Evolutionary conservation across 345 rosid species (phyloP).

Genomic region (Arabidopsis arenosa): DNA sequence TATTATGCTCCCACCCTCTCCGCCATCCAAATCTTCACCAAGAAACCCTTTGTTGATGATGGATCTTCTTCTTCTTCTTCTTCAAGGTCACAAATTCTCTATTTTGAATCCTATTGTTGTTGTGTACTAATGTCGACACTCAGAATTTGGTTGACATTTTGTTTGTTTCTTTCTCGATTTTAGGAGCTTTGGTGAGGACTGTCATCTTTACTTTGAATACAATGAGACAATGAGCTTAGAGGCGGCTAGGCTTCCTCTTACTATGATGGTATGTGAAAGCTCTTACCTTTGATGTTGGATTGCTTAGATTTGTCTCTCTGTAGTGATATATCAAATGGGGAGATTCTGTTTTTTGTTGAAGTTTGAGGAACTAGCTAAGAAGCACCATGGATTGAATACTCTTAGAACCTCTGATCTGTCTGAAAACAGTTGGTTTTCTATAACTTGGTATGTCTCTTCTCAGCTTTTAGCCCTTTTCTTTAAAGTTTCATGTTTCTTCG

Average conservation of each 20-base stretch:
- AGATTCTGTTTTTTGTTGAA: neutral
- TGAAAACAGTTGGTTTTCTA: conserved; percentile 14
- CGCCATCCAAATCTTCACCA: conserved; percentile 32
- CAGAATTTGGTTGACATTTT: neutral
- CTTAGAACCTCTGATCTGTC: conserved; percentile 29
- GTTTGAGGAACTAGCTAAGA: conserved; percentile 5
- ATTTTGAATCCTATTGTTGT: neutral
- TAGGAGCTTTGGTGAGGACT: conserved; percentile 17
- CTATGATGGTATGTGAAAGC: neutral
- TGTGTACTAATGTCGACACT: neutral
- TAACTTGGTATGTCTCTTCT: conserved; percentile 20
- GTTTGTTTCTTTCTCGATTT: neutral
- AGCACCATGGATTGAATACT: conserved; percentile 1
- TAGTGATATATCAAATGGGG: neutral
- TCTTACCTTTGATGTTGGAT: neutral
- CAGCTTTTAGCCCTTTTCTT: neutral
- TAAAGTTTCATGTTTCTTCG: neutral
- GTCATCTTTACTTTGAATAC: conserved; percentile 2
- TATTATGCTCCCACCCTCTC: conserved; percentile 28
- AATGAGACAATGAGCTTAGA: conserved; percentile 3
- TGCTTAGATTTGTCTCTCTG: neutral
- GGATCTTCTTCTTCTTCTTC: conserved; percentile 21
- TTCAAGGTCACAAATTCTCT: neutral
- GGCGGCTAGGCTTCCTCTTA: conserved; percentile 7
- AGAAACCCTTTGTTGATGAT: neutral